Percentiles rank a stretch among this genome's conserved stretches.
Conservation (phyloP, 2,329 filamentous ascomycete species). For the Xylariaceae sp. region DNA sequence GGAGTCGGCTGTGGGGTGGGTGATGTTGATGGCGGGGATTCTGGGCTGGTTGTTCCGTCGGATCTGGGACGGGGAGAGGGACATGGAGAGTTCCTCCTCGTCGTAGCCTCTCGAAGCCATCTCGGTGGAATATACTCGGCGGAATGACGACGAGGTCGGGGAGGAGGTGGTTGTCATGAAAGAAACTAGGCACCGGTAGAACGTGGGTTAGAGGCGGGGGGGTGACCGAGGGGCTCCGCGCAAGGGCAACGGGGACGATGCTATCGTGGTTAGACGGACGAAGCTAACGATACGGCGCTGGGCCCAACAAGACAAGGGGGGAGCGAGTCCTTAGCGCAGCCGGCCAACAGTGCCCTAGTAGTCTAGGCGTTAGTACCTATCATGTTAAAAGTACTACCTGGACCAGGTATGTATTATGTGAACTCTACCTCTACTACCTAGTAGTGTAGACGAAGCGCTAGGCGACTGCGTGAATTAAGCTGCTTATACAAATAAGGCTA, state of each 20-base stretch:
- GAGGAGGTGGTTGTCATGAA: slow-evolving; percentile 4
- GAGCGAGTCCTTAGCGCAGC: slow-evolving; percentile 21
- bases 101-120: slow-evolving; percentile 69
- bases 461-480: no score
- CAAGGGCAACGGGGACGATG: slow-evolving; percentile 13
- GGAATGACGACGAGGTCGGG: slow-evolving; percentile 14
- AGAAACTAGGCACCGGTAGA: slow-evolving; percentile 13
- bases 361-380: no score
- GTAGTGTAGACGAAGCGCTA: no score
- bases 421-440: no score
- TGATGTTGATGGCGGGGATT: slow-evolving; percentile 48
- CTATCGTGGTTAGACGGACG: slow-evolving; percentile 12
- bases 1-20: slow-evolving; percentile 38
- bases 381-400: no score
- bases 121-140: slow-evolving; percentile 28
- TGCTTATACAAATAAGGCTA: no score
- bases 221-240: slow-evolving; percentile 2
- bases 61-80: slow-evolving; percentile 69
- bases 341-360: slow-evolving; percentile 21
- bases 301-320: slow-evolving; percentile 7
- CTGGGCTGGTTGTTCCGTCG: slow-evolving; percentile 56
- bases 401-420: no score
- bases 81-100: slow-evolving; percentile 84
- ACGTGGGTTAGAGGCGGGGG: slow-evolving; percentile 13
- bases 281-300: slow-evolving; percentile 16